Percentiles rank a stretch among this genome's conserved stretches.
Evolutionary conservation across 495 filamentous ascomycete species (phyloP).

Genomic region (Chaetomidium leptoderma): DNA sequence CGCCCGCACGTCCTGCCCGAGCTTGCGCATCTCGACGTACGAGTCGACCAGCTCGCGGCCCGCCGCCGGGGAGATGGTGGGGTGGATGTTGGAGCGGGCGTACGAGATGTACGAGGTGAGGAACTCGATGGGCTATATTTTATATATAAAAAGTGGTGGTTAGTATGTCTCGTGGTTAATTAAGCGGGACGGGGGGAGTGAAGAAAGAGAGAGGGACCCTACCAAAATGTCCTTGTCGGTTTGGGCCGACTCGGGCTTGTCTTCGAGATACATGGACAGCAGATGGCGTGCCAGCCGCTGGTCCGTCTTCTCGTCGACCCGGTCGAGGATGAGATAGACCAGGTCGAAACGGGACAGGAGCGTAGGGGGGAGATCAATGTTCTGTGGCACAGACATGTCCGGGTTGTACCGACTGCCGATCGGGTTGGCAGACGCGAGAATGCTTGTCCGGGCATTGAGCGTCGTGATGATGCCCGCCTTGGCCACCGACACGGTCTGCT

Average conservation of each 20-base stretch:
- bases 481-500: constrained; percentile 97
- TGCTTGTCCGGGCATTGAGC: constrained; percentile 87
- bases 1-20: constrained; percentile 91
- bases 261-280: constrained; percentile 95
- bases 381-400: constrained; percentile 90
- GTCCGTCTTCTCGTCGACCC: constrained; percentile 82
- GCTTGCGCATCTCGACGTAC: constrained; percentile 93
- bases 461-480: constrained; percentile 99
- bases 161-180: constrained; percentile 23
- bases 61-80: constrained; percentile 69
- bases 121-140: constrained; percentile 76
- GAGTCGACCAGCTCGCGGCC: constrained; percentile 73
- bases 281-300: constrained; percentile 86
- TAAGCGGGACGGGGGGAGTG: no score
- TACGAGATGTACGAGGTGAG: constrained; percentile 97
- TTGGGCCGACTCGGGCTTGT: constrained; percentile 81
- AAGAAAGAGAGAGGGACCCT: constrained; percentile 33
- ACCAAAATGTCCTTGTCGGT: constrained; percentile 66
- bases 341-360: constrained; percentile 93
- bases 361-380: constrained; percentile 95
- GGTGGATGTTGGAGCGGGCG: constrained; percentile 81
- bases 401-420: constrained; percentile 97
- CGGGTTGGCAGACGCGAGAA: constrained; percentile 94
- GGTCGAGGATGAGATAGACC: constrained; percentile 93
- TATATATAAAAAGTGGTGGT: constrained; percentile 30